These are phyloP conservation scores for Hordeum pubiflorum DNA, from an alignment of 202 grass and related monocot genomes.

Conservation along the genomic window DNA sequence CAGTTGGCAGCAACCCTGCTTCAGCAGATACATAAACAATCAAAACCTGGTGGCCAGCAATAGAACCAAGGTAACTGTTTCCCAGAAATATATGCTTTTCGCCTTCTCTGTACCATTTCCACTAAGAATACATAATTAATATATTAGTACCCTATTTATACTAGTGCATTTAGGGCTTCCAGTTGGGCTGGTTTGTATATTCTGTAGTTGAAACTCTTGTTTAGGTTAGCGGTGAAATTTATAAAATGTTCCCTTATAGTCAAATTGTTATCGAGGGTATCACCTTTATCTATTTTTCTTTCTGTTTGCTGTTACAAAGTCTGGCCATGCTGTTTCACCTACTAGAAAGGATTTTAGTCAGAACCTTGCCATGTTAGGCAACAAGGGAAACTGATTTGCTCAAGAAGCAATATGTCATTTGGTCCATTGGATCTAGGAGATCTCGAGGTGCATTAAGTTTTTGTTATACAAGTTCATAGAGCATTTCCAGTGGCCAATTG, in stretches of 20 bases:
- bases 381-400: constrained; percentile 1
- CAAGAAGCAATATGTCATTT: neutral
- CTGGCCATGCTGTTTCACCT: neutral
- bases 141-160: neutral
- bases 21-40: constrained; percentile 85
- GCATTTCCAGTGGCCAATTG: neutral
- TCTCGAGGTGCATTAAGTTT: neutral
- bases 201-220: neutral
- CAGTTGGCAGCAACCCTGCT: constrained; percentile 80
- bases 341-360: neutral
- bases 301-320: neutral
- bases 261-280: neutral
- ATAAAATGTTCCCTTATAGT: neutral
- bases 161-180: neutral
- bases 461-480: neutral
- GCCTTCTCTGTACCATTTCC: constrained; percentile 5
- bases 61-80: constrained; percentile 54
- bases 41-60: constrained; percentile 46
- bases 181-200: neutral
- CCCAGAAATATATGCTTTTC: neutral
- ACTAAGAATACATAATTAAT: constrained; percentile 1
- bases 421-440: neutral
- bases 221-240: constrained; percentile 1
- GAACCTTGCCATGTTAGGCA: neutral
- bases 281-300: neutral